Evolutionary conservation across 1,284 basidiomycete species (phyloP).

Genomic region (Schizophyllum amplum): DNA sequence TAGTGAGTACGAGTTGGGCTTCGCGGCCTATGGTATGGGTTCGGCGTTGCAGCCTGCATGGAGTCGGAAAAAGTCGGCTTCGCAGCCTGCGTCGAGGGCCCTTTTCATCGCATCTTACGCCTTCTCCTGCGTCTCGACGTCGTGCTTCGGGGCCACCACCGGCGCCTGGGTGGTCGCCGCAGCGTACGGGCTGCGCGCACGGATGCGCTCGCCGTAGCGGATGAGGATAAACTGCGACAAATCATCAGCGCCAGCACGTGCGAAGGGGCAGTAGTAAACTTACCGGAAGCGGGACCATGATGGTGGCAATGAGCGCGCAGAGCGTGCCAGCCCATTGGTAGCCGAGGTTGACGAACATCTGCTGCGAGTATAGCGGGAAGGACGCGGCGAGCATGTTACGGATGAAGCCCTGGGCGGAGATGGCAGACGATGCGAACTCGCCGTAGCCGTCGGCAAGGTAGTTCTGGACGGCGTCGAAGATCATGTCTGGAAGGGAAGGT

Average conservation of each 20-base stretch:
- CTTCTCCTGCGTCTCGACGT: background rate
- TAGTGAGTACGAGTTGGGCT: background rate
- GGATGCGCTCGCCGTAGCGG: conserved; percentile 55
- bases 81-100: background rate
- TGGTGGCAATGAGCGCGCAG: conserved; percentile 50
- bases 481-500: conserved; percentile 51
- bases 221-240: conserved; percentile 42
- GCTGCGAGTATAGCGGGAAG: conserved; percentile 59
- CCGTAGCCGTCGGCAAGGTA: conserved; percentile 73
- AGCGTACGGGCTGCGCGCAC: conserved; percentile 42
- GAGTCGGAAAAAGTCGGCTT: background rate
- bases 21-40: background rate
- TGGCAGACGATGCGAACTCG: conserved; percentile 66
- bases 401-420: conserved; percentile 50
- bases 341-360: conserved; percentile 51
- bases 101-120: background rate
- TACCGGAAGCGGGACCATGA: conserved; percentile 56
- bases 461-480: conserved; percentile 60
- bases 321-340: conserved; percentile 70
- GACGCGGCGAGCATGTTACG: conserved; percentile 43
- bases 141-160: background rate
- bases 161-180: background rate
- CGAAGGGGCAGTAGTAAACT: background rate
- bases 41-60: background rate
- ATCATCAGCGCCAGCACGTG: background rate